A percentile compares a stretch with the other conserved stretches of the same genome.
Conservation (phyloP, 768 basidiomycete species). For the Suillus clintonianus region DNA sequence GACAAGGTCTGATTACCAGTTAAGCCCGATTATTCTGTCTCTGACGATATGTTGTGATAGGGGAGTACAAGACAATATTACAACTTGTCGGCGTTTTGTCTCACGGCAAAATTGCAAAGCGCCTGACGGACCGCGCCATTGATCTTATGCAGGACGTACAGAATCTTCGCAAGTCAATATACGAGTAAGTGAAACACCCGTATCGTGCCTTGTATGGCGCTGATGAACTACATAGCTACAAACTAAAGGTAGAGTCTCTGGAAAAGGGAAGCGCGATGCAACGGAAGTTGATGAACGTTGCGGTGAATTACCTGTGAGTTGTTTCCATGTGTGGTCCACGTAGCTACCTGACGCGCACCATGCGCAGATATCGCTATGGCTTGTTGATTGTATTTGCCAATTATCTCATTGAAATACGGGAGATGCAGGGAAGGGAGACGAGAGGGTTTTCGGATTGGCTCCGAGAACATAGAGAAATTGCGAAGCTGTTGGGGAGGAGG, state of each 20-base stretch:
- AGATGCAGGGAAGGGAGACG: slow-evolving; percentile 39
- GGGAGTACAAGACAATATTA: slow-evolving; percentile 96
- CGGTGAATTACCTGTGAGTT: slow-evolving; percentile 84
- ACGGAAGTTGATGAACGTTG: slow-evolving; percentile 68
- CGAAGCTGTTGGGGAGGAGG: slow-evolving; percentile 63
- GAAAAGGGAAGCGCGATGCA: slow-evolving; percentile 80
- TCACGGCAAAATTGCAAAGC: slow-evolving; percentile 91
- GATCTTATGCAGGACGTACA: slow-evolving; percentile 97
- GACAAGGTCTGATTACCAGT: slow-evolving; percentile 59
- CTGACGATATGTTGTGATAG: slow-evolving; percentile 40
- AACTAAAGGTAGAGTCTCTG: slow-evolving; percentile 83
- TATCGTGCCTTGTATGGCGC: background rate
- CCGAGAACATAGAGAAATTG: slow-evolving; percentile 81
- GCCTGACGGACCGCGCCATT: slow-evolving; percentile 83
- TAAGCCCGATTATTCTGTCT: background rate
- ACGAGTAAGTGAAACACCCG: slow-evolving; percentile 62
- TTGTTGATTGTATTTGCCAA: slow-evolving; percentile 93
- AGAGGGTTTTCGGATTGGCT: slow-evolving; percentile 83
- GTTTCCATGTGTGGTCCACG: background rate
- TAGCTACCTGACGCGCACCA: background rate
- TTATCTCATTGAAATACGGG: slow-evolving; percentile 77
- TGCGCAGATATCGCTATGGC: slow-evolving; percentile 78
- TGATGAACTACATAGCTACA: slow-evolving; percentile 61
- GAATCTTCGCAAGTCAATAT: slow-evolving; percentile 93
- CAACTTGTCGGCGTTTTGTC: slow-evolving; percentile 92